Evolutionary conservation across 75 land plant genomes (phyloP), one percentile per base, ranked within the genome.

Genomic region (Azolla pinnata): DNA sequence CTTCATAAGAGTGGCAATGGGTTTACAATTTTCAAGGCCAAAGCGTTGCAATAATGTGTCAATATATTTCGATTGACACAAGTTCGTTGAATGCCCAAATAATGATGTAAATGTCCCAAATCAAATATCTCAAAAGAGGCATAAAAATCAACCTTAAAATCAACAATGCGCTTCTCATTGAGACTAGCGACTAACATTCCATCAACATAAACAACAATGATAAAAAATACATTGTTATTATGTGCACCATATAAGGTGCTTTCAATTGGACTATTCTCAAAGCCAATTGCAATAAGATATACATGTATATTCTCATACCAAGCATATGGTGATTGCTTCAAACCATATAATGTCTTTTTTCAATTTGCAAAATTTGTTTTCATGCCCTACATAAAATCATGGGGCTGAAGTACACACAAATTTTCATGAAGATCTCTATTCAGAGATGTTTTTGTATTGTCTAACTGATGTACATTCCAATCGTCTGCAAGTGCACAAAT

Each of bases 21-120:
- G 49, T 14, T 46, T 46, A 23, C 49, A 46, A 46, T 46, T 17
- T 17, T 46, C 49, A 46, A 46, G 49, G 14, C 49, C 49, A 46
- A 46, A 46, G 2, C 21, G 2, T 18, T 14, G 14, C 49, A 46
- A 46, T 14, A 46, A 46, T 46, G 49, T 46, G 17, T 46, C 49
- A 14, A 46, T 46, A 23, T 3, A 46, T 2, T 4, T 46, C 14
- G 49, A 18, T 46, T 46, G 49, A 46, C 49, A 46, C 49, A 46
- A 46, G 17, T 46, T 18, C 4, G 21, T 4, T 46, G 14, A 3
- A 46, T 46, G 49, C 14, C 49, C 49, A 46, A 46, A 46, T 46
- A 46, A 46, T 46, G 2, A 46, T 46, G 14, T 23, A 46, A 46
- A 46, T 4, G 49, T 23, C 49, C 49, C 49, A 46, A 46, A 46